phyloP scores from a whole-genome alignment of 2,329 filamentous ascomycete genomes.

The Fusarium humuli region DNA sequence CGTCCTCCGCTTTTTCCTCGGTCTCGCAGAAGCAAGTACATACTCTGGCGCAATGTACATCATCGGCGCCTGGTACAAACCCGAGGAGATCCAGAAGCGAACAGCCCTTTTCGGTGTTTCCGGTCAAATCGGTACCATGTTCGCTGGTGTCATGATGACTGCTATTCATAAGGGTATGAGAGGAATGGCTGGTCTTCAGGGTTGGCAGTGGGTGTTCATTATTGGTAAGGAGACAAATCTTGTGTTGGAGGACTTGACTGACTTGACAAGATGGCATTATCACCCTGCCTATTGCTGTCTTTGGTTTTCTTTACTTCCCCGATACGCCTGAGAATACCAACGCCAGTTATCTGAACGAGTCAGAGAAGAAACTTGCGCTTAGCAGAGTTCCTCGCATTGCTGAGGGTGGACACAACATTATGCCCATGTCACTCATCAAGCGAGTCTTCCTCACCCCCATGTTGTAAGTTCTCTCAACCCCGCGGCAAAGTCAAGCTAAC shows the following conservation, averaged over 20 bases:
- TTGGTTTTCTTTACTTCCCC: conserved; percentile 41
- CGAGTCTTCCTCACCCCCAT: conserved; percentile 45
- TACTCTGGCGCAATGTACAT: conserved; percentile 51
- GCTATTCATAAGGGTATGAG: conserved; percentile 51
- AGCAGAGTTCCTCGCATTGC: conserved; percentile 48
- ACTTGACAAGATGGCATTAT: conserved; percentile 36
- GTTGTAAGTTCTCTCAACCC: conserved; percentile 35
- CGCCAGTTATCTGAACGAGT: conserved; percentile 50
- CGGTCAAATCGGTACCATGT: conserved; percentile 68
- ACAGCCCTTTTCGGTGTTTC: conserved; percentile 69
- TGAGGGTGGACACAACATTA: conserved; percentile 51
- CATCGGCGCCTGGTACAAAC: conserved; percentile 65
- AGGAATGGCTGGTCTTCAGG: conserved; percentile 54
- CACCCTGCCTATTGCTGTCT: conserved; percentile 38
- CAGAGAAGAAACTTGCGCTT: conserved; percentile 49
- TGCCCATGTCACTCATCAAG: conserved; percentile 45
- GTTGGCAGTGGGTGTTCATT: conserved; percentile 62
- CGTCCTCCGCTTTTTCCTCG: conserved; percentile 47
- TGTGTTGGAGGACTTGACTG: accelerated
- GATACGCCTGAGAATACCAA: conserved; percentile 50
- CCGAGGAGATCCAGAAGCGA: conserved; percentile 67
- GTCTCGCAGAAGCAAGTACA: conserved; percentile 46
- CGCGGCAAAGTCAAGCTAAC: too few relatives aligned
- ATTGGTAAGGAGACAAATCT: not conserved
- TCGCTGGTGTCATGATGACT: conserved; percentile 68